These are phyloP conservation scores for Fomes fomentarius DNA, from an alignment of 1,284 basidiomycete genomes.

Conservation along the genomic window DNA sequence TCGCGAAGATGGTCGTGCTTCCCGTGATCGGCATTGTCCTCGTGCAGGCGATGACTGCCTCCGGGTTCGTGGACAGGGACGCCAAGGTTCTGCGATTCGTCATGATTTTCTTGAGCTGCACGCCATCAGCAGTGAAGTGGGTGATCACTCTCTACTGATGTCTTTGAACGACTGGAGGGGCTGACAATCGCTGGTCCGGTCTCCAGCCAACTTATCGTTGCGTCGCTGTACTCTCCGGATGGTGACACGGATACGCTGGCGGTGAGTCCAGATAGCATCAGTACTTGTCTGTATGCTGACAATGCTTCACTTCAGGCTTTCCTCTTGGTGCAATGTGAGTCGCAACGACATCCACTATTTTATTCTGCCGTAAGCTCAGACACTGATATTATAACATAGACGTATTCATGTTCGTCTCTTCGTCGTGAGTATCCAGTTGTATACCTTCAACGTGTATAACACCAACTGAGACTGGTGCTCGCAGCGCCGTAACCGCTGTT, in stretches of 20 bases:
- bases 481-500: constrained; percentile 21
- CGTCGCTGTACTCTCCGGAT: constrained; percentile 41
- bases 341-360: neutral
- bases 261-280: constrained; percentile 26
- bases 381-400: constrained; percentile 28
- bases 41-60: constrained; percentile 41
- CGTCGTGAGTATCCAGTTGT: constrained; percentile 34
- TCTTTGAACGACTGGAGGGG: too few species aligned
- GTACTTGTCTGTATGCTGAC: neutral
- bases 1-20: constrained; percentile 53
- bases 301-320: constrained; percentile 34
- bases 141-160: constrained; percentile 11
- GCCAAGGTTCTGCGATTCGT: constrained; percentile 47
- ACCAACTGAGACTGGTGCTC: neutral
- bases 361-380: neutral
- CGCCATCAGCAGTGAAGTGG: constrained; percentile 42
- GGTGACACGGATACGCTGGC: constrained; percentile 43
- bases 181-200: too few species aligned
- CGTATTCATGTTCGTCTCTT: constrained; percentile 43
- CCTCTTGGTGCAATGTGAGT: constrained; percentile 43
- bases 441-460: too few species aligned
- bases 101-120: constrained; percentile 44
- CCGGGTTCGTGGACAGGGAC: constrained; percentile 39
- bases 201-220: constrained; percentile 43
- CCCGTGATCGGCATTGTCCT: constrained; percentile 55